Percentiles rank a stretch among this genome's conserved stretches.
Evolutionary conservation across 2,329 filamentous ascomycete species (phyloP).

Genomic region (Shiraia sp.): DNA sequence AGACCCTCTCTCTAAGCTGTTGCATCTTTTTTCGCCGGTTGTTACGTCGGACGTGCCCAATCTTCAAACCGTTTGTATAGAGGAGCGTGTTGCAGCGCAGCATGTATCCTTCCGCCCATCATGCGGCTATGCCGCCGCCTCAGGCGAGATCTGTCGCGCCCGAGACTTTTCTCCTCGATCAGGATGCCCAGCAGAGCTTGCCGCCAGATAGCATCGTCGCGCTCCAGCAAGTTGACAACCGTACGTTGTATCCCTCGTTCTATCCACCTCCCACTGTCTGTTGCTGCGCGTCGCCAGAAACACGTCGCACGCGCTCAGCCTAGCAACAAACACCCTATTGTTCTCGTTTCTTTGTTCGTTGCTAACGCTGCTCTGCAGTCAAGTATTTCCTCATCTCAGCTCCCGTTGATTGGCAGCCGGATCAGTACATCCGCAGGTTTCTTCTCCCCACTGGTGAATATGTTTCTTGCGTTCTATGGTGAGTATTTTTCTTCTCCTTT

Average conservation of each 20-base stretch:
- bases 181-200: conserved; percentile 93
- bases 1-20: conserved; percentile 36
- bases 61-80: conserved; percentile 33
- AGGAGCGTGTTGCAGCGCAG: conserved; percentile 43
- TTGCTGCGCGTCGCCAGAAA: too few relatives aligned
- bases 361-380: conserved; percentile 60
- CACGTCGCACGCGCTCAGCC: too few relatives aligned
- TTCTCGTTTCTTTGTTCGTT: conserved; percentile 1
- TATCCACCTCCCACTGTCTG: too few relatives aligned
- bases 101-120: conserved; percentile 60
- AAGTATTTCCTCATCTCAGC: conserved; percentile 99
- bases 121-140: conserved; percentile 81
- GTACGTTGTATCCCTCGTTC: conserved; percentile 62
- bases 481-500: conserved; percentile 24
- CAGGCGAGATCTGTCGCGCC: conserved; percentile 74
- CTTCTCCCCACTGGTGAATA: conserved; percentile 97
- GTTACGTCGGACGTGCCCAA: conserved; percentile 33
- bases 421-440: conserved; percentile 96
- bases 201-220: conserved; percentile 97
- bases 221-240: conserved; percentile 95
- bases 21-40: conserved; percentile 18
- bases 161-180: conserved; percentile 98
- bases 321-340: conserved; percentile 7
- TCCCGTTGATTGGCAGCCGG: conserved; percentile 94
- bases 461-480: conserved; percentile 96